Evolutionary conservation across 495 filamentous ascomycete species (phyloP).

Genomic region (Daldinia childiae): DNA sequence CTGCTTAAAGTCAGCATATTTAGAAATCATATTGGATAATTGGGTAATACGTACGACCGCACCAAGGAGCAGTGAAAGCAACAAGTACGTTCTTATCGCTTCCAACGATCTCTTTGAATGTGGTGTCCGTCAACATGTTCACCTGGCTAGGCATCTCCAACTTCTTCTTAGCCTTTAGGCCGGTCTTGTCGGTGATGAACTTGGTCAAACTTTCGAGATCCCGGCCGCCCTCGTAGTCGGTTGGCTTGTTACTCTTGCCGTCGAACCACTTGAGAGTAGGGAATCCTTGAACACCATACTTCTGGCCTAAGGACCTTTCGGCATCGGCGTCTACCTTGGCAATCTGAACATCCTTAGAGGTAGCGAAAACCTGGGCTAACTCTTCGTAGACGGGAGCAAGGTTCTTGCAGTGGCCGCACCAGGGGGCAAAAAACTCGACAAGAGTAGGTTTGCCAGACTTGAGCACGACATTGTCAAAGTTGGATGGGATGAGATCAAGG

Average conservation of each 20-base stretch:
- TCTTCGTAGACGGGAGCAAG: constrained; percentile 96
- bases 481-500: constrained; percentile 83
- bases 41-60: constrained; percentile 79
- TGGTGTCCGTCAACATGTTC: constrained; percentile 78
- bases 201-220: constrained; percentile 84
- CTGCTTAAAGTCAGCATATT: constrained; percentile 59
- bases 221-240: constrained; percentile 84
- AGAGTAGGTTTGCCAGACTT: constrained; percentile 94
- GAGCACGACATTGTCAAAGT: constrained; percentile 90
- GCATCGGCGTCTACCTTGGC: constrained; percentile 96
- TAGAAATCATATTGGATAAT: neutral
- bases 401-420: constrained; percentile 99
- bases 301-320: constrained; percentile 81
- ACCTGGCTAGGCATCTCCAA: constrained; percentile 73
- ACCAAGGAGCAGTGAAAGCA: constrained; percentile 97
- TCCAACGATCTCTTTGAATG: constrained; percentile 81
- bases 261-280: constrained; percentile 98
- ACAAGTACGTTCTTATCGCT: constrained; percentile 91
- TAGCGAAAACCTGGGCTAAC: constrained; percentile 77
- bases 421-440: constrained; percentile 98
- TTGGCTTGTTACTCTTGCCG: constrained; percentile 88
- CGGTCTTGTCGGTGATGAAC: constrained; percentile 91
- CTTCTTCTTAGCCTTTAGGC: constrained; percentile 77
- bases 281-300: constrained; percentile 92
- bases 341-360: constrained; percentile 81